A percentile compares a stretch with the other conserved stretches of the same genome.
Evolutionary conservation across 2,329 filamentous ascomycete species (phyloP).

Genomic region (Penicillium sp.): DNA sequence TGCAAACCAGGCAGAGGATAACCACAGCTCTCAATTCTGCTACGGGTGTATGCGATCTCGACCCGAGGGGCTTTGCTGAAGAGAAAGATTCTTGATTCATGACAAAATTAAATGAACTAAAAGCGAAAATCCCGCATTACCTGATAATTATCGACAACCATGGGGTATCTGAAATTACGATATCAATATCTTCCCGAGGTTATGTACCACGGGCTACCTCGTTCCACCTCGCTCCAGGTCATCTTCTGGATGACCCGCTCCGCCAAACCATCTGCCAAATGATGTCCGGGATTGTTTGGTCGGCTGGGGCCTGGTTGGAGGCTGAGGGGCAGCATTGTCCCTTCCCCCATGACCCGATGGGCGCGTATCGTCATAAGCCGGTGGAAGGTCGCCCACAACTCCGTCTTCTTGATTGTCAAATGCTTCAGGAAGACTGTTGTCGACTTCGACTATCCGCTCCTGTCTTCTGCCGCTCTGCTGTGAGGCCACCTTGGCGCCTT

Average conservation of each 20-base stretch:
- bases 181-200: not conserved
- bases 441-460: slow-evolving; percentile 22
- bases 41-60: slow-evolving; percentile 47
- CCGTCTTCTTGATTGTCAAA: slow-evolving; percentile 37
- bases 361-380: slow-evolving; percentile 20
- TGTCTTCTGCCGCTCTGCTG: slow-evolving; percentile 25
- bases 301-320: slow-evolving; percentile 22
- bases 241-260: slow-evolving; percentile 23
- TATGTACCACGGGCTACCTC: slow-evolving; percentile 9
- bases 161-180: slow-evolving; percentile 9
- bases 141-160: slow-evolving; percentile 7
- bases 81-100: not conserved
- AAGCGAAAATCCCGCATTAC: not conserved
- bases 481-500: slow-evolving; percentile 35
- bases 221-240: slow-evolving; percentile 30
- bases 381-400: slow-evolving; percentile 24
- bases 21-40: slow-evolving; percentile 47
- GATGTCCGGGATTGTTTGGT: slow-evolving; percentile 25
- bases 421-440: slow-evolving; percentile 40
- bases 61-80: slow-evolving; percentile 25
- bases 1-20: slow-evolving; percentile 46
- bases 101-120: slow-evolving; percentile 14
- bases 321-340: slow-evolving; percentile 2
- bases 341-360: slow-evolving; percentile 13
- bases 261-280: slow-evolving; percentile 31